Percentiles rank a stretch among this genome's conserved stretches.
Evolutionary conservation across 352 stramenopile species (phyloP).

Genomic region (Pythium guiyangense): DNA sequence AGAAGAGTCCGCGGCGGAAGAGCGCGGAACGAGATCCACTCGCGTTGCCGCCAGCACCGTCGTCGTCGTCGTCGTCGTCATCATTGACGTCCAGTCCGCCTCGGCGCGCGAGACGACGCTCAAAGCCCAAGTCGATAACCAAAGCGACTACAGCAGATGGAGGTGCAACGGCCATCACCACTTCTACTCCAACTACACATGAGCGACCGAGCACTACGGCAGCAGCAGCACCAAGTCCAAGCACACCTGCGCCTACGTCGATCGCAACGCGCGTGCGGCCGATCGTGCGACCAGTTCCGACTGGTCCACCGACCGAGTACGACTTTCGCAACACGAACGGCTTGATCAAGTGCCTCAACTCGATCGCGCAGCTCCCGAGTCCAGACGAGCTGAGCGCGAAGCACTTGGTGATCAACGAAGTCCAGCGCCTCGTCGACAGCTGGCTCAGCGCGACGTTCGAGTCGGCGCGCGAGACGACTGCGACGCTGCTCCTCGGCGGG

Average conservation of each 20-base stretch:
- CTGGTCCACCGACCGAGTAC: conserved; percentile 61
- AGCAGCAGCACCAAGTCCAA: background rate
- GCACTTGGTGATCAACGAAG: conserved; percentile 73
- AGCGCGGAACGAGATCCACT: background rate
- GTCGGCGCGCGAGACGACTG: conserved; percentile 31
- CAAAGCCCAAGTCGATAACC: background rate
- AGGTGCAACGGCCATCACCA: too few relatives aligned
- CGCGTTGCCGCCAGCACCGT: background rate
- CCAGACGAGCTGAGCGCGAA: conserved; percentile 60
- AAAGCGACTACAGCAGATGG: too few relatives aligned
- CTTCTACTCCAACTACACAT: too few relatives aligned
- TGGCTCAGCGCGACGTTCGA: conserved; percentile 56
- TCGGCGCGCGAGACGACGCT: background rate
- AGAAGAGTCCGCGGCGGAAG: background rate
- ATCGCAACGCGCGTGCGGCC: conserved; percentile 32
- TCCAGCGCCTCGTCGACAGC: conserved; percentile 63
- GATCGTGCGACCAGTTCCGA: conserved; percentile 51
- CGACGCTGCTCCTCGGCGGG: conserved; percentile 65
- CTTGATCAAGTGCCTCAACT: conserved; percentile 77
- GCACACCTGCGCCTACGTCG: conserved; percentile 3
- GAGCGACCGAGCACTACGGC: background rate
- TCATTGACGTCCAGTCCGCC: too few relatives aligned
- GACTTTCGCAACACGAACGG: conserved; percentile 78
- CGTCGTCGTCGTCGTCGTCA: too few relatives aligned
- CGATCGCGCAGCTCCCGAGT: conserved; percentile 49